Percentiles rank a stretch among this genome's conserved stretches.
Evolutionary conservation across 2,329 filamentous ascomycete species (phyloP).

Genomic region (Trichoderma lentiforme): DNA sequence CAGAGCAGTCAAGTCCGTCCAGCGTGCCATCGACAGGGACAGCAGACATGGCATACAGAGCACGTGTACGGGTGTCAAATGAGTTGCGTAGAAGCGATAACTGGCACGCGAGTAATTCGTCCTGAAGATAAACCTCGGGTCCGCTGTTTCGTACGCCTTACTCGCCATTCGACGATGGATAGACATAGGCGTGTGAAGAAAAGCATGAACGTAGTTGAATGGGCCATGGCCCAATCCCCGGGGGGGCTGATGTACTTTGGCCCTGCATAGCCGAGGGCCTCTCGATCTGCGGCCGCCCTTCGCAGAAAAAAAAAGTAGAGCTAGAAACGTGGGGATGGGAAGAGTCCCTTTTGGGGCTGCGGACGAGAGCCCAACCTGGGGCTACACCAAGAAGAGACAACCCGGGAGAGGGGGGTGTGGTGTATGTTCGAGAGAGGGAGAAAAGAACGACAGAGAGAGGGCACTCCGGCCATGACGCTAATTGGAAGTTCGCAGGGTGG

Average conservation of each 20-base stretch:
- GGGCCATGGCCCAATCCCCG: neutral
- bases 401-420: neutral
- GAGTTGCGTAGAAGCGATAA: neutral
- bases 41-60: neutral
- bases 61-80: neutral
- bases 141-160: neutral
- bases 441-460: neutral
- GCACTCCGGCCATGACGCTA: conserved; percentile 16
- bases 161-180: neutral
- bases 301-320: conserved; percentile 23
- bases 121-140: neutral
- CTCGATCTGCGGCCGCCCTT: conserved; percentile 34
- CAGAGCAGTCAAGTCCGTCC: neutral
- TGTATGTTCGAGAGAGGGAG: neutral
- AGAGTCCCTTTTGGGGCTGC: conserved; percentile 22
- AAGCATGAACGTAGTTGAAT: conserved; percentile 11
- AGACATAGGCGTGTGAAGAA: neutral
- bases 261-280: conserved; percentile 40
- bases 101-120: neutral
- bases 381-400: conserved; percentile 13
- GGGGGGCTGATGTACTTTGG: conserved; percentile 23
- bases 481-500: conserved; percentile 10
- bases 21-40: neutral
- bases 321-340: conserved; percentile 30
- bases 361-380: conserved; percentile 11